Evolutionary conservation across 768 basidiomycete genomes (phyloP).

Genomic region (Kwoniella pini): DNA sequence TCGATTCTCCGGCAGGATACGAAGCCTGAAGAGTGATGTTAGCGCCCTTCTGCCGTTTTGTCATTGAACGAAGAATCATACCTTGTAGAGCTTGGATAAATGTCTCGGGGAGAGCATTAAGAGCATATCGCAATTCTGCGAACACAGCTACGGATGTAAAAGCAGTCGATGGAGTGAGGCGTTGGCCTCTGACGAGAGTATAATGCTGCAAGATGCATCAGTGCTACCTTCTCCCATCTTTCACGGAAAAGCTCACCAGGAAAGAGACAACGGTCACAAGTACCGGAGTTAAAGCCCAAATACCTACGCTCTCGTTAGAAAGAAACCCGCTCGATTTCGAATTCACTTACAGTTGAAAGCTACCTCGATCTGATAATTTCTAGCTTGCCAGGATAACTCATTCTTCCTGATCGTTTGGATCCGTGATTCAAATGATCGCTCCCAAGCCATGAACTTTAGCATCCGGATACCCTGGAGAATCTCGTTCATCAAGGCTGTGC

Average conservation of each 20-base stretch:
- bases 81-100: slow-evolving; percentile 85
- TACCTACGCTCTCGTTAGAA: slow-evolving; percentile 20
- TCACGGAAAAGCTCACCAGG: slow-evolving; percentile 54
- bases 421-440: slow-evolving; percentile 78
- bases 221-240: too few relatives aligned
- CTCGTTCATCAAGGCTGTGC: slow-evolving; percentile 90
- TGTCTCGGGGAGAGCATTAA: slow-evolving; percentile 85
- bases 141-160: slow-evolving; percentile 76
- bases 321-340: background rate
- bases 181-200: slow-evolving; percentile 68
- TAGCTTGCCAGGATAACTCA: slow-evolving; percentile 78
- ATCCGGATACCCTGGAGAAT: slow-evolving; percentile 84
- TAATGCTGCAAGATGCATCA: slow-evolving; percentile 57
- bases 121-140: slow-evolving; percentile 77
- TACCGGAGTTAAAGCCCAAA: slow-evolving; percentile 63
- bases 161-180: slow-evolving; percentile 77
- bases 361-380: slow-evolving; percentile 85
- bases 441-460: slow-evolving; percentile 97
- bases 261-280: slow-evolving; percentile 62
- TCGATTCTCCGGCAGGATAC: slow-evolving; percentile 89
- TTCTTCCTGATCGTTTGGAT: slow-evolving; percentile 73
- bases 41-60: background rate
- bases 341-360: slow-evolving; percentile 32
- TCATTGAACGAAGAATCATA: slow-evolving; percentile 35
- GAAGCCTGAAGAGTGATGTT: slow-evolving; percentile 59